phyloP scores from a whole-genome alignment of 768 basidiomycete species.

The Rubroboletus pulcherrimus region DNA sequence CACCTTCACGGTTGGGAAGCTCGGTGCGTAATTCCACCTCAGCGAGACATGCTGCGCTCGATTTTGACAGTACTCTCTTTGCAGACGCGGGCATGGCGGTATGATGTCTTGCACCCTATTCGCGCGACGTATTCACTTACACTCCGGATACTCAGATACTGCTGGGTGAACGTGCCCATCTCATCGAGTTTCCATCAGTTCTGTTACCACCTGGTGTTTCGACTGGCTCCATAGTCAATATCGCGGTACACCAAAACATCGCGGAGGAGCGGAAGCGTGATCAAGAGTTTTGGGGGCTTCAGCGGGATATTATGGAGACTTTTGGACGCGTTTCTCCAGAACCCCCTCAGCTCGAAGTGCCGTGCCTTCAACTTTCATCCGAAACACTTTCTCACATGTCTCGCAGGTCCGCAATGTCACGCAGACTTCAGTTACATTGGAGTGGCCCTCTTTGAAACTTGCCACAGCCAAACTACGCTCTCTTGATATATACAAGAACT shows the following conservation, averaged over 20 bases:
- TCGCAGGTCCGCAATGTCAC: slow-evolving; percentile 84
- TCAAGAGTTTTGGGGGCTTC: slow-evolving; percentile 79
- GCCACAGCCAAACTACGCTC: slow-evolving; percentile 85
- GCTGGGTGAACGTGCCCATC: slow-evolving; percentile 88
- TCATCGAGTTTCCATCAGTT: slow-evolving; percentile 97
- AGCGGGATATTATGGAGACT: slow-evolving; percentile 69
- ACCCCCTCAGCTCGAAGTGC: slow-evolving; percentile 70
- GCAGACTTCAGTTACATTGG: slow-evolving; percentile 94
- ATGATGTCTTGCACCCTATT: slow-evolving; percentile 20
- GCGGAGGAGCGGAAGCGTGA: slow-evolving; percentile 81
- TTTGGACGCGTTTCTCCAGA: slow-evolving; percentile 70
- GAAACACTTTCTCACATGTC: neutral
- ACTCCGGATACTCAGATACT: slow-evolving; percentile 56
- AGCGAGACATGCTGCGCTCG: neutral
- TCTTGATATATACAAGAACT: slow-evolving; percentile 91
- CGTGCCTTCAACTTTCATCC: slow-evolving; percentile 12
- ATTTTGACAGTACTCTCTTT: slow-evolving; percentile 5
- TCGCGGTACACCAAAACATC: slow-evolving; percentile 87
- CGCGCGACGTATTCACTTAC: slow-evolving; percentile 1
- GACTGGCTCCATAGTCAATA: slow-evolving; percentile 95
- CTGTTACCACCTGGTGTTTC: slow-evolving; percentile 89
- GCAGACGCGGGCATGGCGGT: slow-evolving; percentile 96
- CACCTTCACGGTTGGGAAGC: slow-evolving; percentile 93
- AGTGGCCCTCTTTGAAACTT: slow-evolving; percentile 86
- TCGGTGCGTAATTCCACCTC: slow-evolving; percentile 55